A percentile compares a stretch with the other conserved stretches of the same genome.
phyloP scores from a whole-genome alignment of 495 filamentous ascomycete genomes.

The Xylaria cubensis region DNA sequence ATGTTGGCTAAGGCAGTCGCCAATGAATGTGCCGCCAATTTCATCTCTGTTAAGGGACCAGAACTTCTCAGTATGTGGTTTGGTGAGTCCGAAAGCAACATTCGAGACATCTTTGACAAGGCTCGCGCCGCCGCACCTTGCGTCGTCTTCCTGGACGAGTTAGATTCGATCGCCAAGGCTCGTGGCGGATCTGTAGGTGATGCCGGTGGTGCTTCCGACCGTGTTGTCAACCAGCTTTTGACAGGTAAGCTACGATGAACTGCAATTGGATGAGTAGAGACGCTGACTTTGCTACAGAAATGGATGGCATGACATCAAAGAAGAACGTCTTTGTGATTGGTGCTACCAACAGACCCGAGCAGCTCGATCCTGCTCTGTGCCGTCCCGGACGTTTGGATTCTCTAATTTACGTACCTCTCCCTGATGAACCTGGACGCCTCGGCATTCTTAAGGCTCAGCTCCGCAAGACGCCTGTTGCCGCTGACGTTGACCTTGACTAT shows the following conservation, averaged over 20 bases:
- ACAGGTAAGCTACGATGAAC: constrained; percentile 70
- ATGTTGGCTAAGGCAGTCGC: constrained; percentile 98
- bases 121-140: constrained; percentile 97
- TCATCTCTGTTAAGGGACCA: constrained; percentile 98
- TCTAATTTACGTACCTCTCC: constrained; percentile 95
- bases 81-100: constrained; percentile 99
- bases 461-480: constrained; percentile 93
- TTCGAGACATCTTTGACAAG: constrained; percentile 99
- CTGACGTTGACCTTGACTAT: constrained; percentile 85
- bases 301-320: constrained; percentile 99
- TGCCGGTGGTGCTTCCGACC: constrained; percentile 97
- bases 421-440: constrained; percentile 85
- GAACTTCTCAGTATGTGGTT: constrained; percentile 99
- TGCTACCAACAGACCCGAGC: constrained; percentile 97
- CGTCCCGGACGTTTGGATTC: constrained; percentile 98
- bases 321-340: constrained; percentile 99
- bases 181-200: constrained; percentile 97
- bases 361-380: constrained; percentile 96
- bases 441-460: constrained; percentile 94
- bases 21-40: constrained; percentile 99
- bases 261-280: neutral
- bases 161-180: constrained; percentile 99
- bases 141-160: constrained; percentile 97
- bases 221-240: constrained; percentile 99
- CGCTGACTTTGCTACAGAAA: constrained; percentile 71